phyloP scores from a whole-genome alignment of 306 rosid genomes.

The Phaseolus lunatus region DNA sequence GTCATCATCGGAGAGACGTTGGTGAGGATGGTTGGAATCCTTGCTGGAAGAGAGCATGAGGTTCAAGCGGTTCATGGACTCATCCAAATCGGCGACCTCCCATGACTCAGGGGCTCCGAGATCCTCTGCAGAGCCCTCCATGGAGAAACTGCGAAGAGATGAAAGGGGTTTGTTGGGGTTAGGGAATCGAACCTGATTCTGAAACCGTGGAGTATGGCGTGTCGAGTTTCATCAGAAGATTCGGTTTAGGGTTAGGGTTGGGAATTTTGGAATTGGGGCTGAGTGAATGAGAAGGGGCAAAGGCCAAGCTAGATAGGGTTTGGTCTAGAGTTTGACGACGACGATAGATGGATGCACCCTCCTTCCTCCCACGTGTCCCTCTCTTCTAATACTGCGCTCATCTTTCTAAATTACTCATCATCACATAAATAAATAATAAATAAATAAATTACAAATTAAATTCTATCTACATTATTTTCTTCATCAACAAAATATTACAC shows the following conservation, averaged over 20 bases:
- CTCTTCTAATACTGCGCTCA: constrained; percentile 6
- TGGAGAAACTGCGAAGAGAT: constrained; percentile 44
- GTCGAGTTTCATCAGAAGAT: constrained; percentile 55
- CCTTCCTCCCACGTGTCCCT: constrained; percentile 53
- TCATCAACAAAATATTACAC: no score
- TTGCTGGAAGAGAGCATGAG: constrained; percentile 68
- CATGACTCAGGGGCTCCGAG: constrained; percentile 96
- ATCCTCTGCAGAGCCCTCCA: constrained; percentile 96
- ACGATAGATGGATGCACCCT: constrained; percentile 32
- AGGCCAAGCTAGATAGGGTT: constrained; percentile 56
- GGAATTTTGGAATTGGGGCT: constrained; percentile 40
- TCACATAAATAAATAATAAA: no score
- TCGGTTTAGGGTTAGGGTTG: constrained; percentile 54
- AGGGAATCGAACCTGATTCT: constrained; percentile 34
- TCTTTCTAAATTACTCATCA: neutral
- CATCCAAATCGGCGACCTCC: constrained; percentile 94
- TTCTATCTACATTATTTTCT: neutral
- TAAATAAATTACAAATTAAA: no score
- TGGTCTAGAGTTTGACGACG: constrained; percentile 25
- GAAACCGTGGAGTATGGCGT: constrained; percentile 46
- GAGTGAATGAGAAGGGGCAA: constrained; percentile 40
- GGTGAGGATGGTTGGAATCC: constrained; percentile 50
- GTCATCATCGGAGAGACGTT: constrained; percentile 19
- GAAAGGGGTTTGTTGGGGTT: constrained; percentile 39
- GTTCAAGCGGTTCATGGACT: constrained; percentile 80